phyloP scores from a whole-genome alignment of 805 yeast genomes.

The Debaryomyces maramus region DNA sequence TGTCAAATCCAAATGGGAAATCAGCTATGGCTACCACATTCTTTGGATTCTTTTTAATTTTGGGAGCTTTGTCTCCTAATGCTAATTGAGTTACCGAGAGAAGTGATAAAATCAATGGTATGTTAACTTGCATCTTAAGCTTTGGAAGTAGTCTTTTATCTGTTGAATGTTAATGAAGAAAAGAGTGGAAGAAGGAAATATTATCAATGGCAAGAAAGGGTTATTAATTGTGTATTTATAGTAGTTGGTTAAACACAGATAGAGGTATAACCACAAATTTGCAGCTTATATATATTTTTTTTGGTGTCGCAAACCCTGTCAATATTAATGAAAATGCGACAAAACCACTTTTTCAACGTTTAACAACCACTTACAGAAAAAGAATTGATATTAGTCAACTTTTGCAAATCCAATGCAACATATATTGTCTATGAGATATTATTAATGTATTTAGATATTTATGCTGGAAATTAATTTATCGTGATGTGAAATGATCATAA shows the following conservation, averaged over 20 bases:
- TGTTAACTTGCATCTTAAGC: conserved; percentile 5
- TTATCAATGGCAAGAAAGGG: not conserved
- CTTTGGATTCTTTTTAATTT: conserved; percentile 48
- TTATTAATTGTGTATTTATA: not conserved
- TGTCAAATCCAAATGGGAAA: conserved; percentile 46
- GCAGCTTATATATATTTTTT: not conserved
- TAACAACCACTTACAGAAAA: too few relatives aligned
- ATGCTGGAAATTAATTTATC: too few relatives aligned
- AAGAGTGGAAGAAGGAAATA: not conserved
- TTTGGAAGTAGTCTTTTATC: not conserved
- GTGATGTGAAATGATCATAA: too few relatives aligned
- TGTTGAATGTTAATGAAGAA: not conserved
- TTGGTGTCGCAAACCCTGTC: not conserved
- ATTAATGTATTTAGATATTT: too few relatives aligned
- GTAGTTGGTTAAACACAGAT: not conserved
- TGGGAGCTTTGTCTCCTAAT: conserved; percentile 51
- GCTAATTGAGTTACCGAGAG: conserved; percentile 2
- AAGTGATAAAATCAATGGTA: conserved; percentile 5
- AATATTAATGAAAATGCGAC: too few relatives aligned
- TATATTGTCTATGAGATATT: too few relatives aligned
- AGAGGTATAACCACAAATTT: not conserved
- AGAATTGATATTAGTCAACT: too few relatives aligned
- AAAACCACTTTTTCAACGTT: too few relatives aligned
- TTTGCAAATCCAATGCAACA: too few relatives aligned
- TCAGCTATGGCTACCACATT: conserved; percentile 58